phyloP scores from a whole-genome alignment of 345 rosid genomes.

The Arabidopsis suecica region DNA sequence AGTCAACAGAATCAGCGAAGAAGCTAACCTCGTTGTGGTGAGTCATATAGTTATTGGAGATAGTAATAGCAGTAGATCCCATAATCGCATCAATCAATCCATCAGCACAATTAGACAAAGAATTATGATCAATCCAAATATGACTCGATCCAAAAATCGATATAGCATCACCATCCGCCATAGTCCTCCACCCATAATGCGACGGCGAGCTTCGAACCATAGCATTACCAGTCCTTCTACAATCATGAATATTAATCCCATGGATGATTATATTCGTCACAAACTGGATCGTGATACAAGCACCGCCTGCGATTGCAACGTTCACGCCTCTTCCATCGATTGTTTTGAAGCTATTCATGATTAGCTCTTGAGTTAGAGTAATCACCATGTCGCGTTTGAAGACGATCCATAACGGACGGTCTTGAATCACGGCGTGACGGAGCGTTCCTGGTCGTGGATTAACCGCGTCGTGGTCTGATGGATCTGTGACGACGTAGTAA shows the following conservation, averaged over 20 bases:
- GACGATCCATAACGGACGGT: slow-evolving; percentile 77
- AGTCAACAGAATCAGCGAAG: neutral
- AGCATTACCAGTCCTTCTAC: slow-evolving; percentile 71
- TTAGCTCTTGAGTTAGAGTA: slow-evolving; percentile 65
- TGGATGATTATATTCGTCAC: slow-evolving; percentile 81
- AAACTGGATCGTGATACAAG: slow-evolving; percentile 70
- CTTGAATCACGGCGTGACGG: slow-evolving; percentile 80
- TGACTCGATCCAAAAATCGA: slow-evolving; percentile 81
- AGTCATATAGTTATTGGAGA: slow-evolving; percentile 84
- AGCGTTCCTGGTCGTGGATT: slow-evolving; percentile 82
- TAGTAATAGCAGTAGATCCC: slow-evolving; percentile 79
- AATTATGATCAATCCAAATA: slow-evolving; percentile 91
- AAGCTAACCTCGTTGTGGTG: slow-evolving; percentile 76
- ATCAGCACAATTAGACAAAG: slow-evolving; percentile 81
- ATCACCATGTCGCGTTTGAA: slow-evolving; percentile 83
- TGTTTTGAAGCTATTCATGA: slow-evolving; percentile 89
- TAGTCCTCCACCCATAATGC: slow-evolving; percentile 82
- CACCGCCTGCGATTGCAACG: slow-evolving; percentile 63
- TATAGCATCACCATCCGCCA: slow-evolving; percentile 80
- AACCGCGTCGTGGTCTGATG: slow-evolving; percentile 59
- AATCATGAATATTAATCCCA: slow-evolving; percentile 66
- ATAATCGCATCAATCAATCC: slow-evolving; percentile 75
- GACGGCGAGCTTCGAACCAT: slow-evolving; percentile 82
- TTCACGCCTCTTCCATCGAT: slow-evolving; percentile 73
- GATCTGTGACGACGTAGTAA: slow-evolving; percentile 68